These are phyloP conservation scores for Irpex lacteus DNA, from an alignment of 1,284 basidiomycete species.

Conservation along the genomic window DNA sequence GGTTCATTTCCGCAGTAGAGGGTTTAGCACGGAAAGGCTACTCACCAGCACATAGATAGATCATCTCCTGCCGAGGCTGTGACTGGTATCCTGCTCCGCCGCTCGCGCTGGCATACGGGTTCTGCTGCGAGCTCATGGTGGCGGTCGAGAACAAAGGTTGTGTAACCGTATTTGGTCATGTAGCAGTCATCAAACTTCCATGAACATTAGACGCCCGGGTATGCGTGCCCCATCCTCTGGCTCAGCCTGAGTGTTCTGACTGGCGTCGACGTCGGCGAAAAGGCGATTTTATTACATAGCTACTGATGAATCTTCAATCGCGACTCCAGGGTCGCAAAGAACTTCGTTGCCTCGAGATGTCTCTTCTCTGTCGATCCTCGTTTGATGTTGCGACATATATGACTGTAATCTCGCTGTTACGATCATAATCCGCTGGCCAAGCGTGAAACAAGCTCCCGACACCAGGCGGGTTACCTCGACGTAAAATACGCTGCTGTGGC, in stretches of 20 bases:
- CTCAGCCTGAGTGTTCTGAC: too few species aligned
- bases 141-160: conserved; percentile 1
- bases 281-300: background rate
- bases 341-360: background rate
- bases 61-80: conserved; percentile 62
- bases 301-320: background rate
- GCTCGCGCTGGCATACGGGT: background rate
- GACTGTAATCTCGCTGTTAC: background rate
- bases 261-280: background rate
- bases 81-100: conserved; percentile 10
- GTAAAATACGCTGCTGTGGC: too few species aligned
- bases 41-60: conserved; percentile 92
- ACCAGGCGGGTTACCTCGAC: too few species aligned
- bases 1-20: background rate
- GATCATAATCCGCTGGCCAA: background rate
- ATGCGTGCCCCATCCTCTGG: too few species aligned
- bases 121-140: conserved; percentile 11
- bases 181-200: background rate
- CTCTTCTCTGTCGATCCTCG: background rate
- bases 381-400: background rate
- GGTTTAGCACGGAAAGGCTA: background rate
- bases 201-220: background rate
- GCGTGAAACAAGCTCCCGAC: too few species aligned
- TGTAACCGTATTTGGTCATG: conserved; percentile 3
- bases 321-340: background rate